Conservation (phyloP, 164 flowering plant genomes). For the Nymphaea colorata region DNA sequence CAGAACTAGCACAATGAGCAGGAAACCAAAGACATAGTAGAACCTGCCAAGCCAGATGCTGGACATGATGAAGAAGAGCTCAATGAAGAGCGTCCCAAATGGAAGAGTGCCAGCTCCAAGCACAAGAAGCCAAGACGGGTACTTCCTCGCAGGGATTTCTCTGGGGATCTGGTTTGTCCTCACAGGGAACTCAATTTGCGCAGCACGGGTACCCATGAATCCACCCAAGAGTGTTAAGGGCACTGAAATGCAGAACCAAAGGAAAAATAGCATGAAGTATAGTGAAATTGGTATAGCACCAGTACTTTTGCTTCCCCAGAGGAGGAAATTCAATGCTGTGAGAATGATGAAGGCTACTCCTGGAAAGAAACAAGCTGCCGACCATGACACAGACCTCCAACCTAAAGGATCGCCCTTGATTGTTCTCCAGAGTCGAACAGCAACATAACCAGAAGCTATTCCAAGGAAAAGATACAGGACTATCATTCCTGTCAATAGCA, state of each 20-base stretch:
- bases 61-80: constrained; percentile 17
- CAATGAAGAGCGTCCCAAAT: constrained; percentile 29
- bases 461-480: constrained; percentile 29
- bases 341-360: constrained; percentile 24
- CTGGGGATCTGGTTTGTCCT: constrained; percentile 34
- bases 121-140: constrained; percentile 33
- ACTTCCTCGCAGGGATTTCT: constrained; percentile 25
- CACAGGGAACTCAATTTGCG: constrained; percentile 20
- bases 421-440: constrained; percentile 29
- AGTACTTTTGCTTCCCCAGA: constrained; percentile 32
- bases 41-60: constrained; percentile 18
- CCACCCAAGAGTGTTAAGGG: constrained; percentile 35
- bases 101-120: constrained; percentile 38
- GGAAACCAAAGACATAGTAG: constrained; percentile 19
- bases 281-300: constrained; percentile 31
- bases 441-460: constrained; percentile 26
- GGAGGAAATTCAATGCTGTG: constrained; percentile 21
- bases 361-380: constrained; percentile 27
- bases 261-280: constrained; percentile 20
- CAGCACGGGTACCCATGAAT: constrained; percentile 21
- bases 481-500: constrained; percentile 29
- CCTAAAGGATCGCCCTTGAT: constrained; percentile 26
- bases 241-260: constrained; percentile 35
- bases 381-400: constrained; percentile 29
- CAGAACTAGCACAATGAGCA: constrained; percentile 12